Evolutionary conservation across 2,329 filamentous ascomycete genomes (phyloP).

Genomic region (Cadophora gregata): DNA sequence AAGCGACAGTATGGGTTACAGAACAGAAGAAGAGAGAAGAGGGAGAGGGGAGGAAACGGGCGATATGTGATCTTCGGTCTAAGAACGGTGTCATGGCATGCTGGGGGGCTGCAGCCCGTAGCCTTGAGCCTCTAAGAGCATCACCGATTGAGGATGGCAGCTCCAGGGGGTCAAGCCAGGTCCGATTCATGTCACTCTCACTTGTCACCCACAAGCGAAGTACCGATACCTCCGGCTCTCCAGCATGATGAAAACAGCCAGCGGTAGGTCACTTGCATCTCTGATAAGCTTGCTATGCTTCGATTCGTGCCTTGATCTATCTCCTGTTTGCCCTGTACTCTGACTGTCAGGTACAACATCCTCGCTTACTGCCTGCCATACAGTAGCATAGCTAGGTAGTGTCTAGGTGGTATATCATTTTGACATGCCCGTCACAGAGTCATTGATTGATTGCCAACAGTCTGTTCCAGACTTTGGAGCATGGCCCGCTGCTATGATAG

Average conservation of each 20-base stretch:
- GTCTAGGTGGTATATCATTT: conserved; percentile 1
- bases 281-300: neutral
- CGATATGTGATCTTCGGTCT: conserved; percentile 8
- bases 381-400: too few relatives aligned
- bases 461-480: neutral
- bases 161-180: conserved; percentile 5
- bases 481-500: neutral
- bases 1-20: conserved; percentile 8
- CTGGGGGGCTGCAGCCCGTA: conserved; percentile 4
- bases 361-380: conserved; percentile 15
- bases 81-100: conserved; percentile 1
- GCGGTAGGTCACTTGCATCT: neutral
- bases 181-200: conserved; percentile 5
- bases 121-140: conserved; percentile 12
- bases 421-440: neutral
- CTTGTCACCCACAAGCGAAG: neutral
- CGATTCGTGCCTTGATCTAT: neutral
- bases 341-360: neutral
- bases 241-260: conserved; percentile 4
- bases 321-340: neutral
- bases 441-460: conserved; percentile 1
- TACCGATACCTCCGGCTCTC: neutral
- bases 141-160: conserved; percentile 7
- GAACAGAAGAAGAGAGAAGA: neutral
- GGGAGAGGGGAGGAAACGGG: neutral